Base-by-base conservation (phyloP, 2,329 filamentous ascomycete genomes). In the Epicoccum nigrum region DNA sequence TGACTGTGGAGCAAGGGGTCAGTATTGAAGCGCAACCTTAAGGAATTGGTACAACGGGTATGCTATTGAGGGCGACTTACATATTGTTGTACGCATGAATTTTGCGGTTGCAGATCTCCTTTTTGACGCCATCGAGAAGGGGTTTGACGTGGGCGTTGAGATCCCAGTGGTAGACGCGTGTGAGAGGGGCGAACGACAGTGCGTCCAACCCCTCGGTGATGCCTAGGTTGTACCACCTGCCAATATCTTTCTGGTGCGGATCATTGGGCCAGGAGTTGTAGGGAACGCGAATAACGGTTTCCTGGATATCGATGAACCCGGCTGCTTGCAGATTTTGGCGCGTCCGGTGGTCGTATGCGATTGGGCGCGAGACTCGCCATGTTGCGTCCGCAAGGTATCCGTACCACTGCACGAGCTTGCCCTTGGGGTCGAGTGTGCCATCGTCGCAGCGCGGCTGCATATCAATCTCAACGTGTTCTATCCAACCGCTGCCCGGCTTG, bases 381-480 rank as follows among this genome's bases (percentile, higher is more conserved):
- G 91, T 92, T 34, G 88, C 88, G 50, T 84, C 80, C 39, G 84
- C 79, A 49, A 95, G 76, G 50, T 83, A 83, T 20, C 83, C 75
- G 55, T 87, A 87, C 92, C 92, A 96, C 61, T 83, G 76, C 35
- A 78, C 73, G 13, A 93, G 76, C 21, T 80, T 77, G 7, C 86
- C 84, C 30, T 83, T 75, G 4, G 74, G 59, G 9, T 83, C 79
- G 12, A 89, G 74, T 1, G 84, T 83, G 28, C 81, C 80, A 62
- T 89, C 85, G 56, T 91, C 87, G 65, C 85, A 88, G 43, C 84
- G 84, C 15, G 91, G 90, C 39, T 83, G 79, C 73, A 89, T 89
- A 72, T 97, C 91, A 46, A 97, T 88, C 70, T 97, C 93, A 39
- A 96, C 84, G 61, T 96, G 91, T 73, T 97, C 92, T 47, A 97